Conservation (phyloP, 2,329 filamentous ascomycete species). For the Trichoderma sp. region DNA sequence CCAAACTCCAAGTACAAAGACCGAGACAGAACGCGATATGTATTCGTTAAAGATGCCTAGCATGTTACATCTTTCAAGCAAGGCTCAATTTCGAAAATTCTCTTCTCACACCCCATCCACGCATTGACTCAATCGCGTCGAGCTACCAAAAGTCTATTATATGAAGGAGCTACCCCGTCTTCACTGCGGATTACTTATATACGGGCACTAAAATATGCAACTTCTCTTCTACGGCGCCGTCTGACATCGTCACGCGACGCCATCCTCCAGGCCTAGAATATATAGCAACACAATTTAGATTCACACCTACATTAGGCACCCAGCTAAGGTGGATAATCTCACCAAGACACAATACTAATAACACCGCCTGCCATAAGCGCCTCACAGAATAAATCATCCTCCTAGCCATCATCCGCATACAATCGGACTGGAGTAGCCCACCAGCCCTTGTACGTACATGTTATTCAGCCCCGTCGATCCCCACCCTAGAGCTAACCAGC, state of each 20-base stretch:
- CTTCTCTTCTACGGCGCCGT: conserved; percentile 60
- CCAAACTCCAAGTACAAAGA: not conserved
- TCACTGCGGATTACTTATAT: conserved; percentile 49
- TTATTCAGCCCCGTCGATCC: not conserved
- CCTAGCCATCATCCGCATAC: not conserved
- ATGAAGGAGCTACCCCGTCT: conserved; percentile 52
- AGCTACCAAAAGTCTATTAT: conserved; percentile 59
- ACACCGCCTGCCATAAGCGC: not conserved
- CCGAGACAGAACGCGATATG: not conserved
- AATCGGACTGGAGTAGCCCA: not conserved
- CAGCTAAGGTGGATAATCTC: not conserved
- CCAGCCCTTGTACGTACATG: not conserved
- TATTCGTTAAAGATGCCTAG: conserved; percentile 39
- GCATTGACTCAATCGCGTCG: conserved; percentile 61
- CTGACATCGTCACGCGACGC: not conserved
- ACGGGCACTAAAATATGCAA: conserved; percentile 51
- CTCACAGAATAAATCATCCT: not conserved
- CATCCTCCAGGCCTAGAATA: not conserved
- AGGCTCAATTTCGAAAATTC: conserved; percentile 58
- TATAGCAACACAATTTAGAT: not conserved
- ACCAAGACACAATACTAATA: not conserved
- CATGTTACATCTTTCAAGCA: not conserved
- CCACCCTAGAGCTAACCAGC: not conserved
- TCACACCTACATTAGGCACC: not conserved
- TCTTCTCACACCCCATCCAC: conserved; percentile 56